Percentiles rank a stretch among this genome's conserved stretches.
Evolutionary conservation across 208 protist species (phyloP).

Genomic region (Trypanosoma mega): DNA sequence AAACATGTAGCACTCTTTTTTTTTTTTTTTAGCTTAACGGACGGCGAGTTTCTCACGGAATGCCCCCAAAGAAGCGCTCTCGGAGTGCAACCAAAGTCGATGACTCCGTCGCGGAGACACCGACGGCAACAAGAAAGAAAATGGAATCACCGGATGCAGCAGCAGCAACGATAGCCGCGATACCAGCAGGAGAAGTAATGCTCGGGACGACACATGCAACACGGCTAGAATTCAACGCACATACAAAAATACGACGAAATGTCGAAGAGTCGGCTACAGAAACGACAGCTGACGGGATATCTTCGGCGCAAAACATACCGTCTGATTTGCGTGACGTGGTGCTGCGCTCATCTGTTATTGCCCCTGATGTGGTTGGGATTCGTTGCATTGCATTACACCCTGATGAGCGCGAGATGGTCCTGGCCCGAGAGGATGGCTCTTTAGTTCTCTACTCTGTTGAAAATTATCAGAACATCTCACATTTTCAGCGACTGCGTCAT

Average conservation of each 20-base stretch:
- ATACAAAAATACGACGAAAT: no score
- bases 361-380: slow-evolving; percentile 79
- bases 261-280: no score
- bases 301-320: slow-evolving; percentile 1
- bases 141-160: neutral
- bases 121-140: neutral
- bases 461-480: slow-evolving; percentile 77
- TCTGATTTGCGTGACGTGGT: slow-evolving; percentile 36
- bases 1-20: neutral
- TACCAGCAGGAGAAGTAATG: neutral
- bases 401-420: slow-evolving; percentile 48
- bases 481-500: slow-evolving; percentile 74
- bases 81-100: neutral
- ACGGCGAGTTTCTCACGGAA: neutral
- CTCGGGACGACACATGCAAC: no score
- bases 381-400: slow-evolving; percentile 63
- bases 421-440: slow-evolving; percentile 85
- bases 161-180: neutral
- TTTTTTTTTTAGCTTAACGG: neutral
- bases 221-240: no score
- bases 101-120: neutral
- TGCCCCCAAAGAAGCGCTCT: slow-evolving; percentile 6
- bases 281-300: no score
- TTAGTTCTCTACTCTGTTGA: slow-evolving; percentile 61
- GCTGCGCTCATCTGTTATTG: slow-evolving; percentile 71